Conservation (phyloP, 768 basidiomycete species). For the Cystofilobasidium capitatum region DNA sequence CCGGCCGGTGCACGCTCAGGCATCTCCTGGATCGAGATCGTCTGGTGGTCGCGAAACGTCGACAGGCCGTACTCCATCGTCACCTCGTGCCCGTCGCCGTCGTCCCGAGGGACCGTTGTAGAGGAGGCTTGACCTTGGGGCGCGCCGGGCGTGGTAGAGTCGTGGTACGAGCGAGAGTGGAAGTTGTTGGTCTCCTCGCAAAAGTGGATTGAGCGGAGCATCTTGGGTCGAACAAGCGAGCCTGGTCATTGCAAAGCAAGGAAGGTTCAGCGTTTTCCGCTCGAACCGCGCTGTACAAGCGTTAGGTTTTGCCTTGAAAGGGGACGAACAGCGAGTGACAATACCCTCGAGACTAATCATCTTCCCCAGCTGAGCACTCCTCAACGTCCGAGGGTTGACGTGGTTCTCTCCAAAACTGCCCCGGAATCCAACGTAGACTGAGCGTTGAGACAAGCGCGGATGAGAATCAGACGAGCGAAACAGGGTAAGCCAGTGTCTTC, state of each 20-base stretch:
- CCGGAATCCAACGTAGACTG: slow-evolving; percentile 72
- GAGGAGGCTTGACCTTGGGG: slow-evolving; percentile 29
- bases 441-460: neutral
- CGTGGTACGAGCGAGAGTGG: slow-evolving; percentile 82
- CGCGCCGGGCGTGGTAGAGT: slow-evolving; percentile 62
- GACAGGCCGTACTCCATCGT: slow-evolving; percentile 88
- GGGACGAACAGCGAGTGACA: slow-evolving; percentile 72
- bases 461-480: neutral
- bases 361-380: slow-evolving; percentile 77
- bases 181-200: slow-evolving; percentile 77
- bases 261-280: neutral
- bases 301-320: too few species aligned
- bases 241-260: slow-evolving; percentile 32
- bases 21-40: slow-evolving; percentile 98
- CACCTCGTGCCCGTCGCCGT: slow-evolving; percentile 76
- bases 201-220: slow-evolving; percentile 93
- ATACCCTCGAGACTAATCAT: slow-evolving; percentile 98
- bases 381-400: slow-evolving; percentile 84
- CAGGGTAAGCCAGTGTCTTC: neutral
- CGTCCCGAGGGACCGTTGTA: slow-evolving; percentile 70
- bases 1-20: slow-evolving; percentile 96
- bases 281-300: neutral
- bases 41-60: slow-evolving; percentile 90
- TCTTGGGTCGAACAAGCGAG: slow-evolving; percentile 94
- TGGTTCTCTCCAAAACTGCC: slow-evolving; percentile 98